Base-by-base conservation (phyloP, 306 rosid genomes). In the Senna tora region DNA sequence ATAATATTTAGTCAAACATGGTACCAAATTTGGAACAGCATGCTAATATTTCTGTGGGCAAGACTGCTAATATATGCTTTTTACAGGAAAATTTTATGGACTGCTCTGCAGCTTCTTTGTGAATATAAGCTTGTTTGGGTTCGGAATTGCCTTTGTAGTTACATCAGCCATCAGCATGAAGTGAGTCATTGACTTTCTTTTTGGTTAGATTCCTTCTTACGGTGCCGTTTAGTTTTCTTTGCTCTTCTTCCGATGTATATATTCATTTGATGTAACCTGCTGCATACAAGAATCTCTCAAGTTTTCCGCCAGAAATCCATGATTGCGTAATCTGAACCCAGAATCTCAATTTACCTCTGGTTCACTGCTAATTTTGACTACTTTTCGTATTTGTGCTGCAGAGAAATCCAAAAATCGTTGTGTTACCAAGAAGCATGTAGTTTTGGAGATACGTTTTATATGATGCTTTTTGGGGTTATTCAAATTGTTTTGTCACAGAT, bases 401-500 rank as follows among this genome's bases (percentile, higher is more conserved):
- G 92, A 30, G 77, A 85, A 63, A 84, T 84, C 65, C 73, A 84
- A 59, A 47, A 42, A 56, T 68, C 89, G 60, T 60, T 4, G 64
- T 77, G 87, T 68, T 55, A 65, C 73, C 81, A 60, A 17, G 20
- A 17, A 22, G 22, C 54, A 39, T 84, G 87, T 80, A 78, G 15
- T 41, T 73, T 25, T 73, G 72, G 14, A 42, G 71, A 80, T 43
- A 4, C 59, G 66, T 79, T 75, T 65, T 80, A 69, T 21, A 90
- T 81, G 89, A 82, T 90, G 72, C 61, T 85, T 33, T 87, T 87
- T 63, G 93, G 91, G 36, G 75, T 51, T 68, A 54, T 82, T 11
- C 92, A 90, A 73, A 56, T 87, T 56, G 25, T 87, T 57, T 81
- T 90, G 21, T 87, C 96, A 14, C 96, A 90, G 76, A 82, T 86